Conservation (phyloP, 768 basidiomycete species). For the Suillus weaverae region DNA sequence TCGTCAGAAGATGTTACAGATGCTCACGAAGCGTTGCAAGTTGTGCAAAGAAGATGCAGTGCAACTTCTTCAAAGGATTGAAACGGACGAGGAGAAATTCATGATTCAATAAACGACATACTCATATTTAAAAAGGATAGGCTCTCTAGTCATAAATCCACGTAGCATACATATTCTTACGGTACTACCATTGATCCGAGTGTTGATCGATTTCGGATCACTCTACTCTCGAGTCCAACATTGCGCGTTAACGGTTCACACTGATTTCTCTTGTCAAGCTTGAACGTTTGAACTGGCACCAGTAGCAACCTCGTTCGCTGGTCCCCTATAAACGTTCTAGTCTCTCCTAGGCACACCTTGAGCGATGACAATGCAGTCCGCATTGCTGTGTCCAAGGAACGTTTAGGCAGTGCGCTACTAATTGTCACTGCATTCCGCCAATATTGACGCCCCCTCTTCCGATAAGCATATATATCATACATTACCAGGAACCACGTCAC, state of each 20-base stretch:
- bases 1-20: constrained; percentile 6
- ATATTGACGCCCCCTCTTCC: background rate
- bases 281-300: background rate
- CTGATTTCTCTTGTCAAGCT: background rate
- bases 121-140: background rate
- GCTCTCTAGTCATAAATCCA: background rate
- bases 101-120: background rate
- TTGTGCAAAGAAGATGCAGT: constrained; percentile 20
- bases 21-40: constrained; percentile 29
- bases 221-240: background rate
- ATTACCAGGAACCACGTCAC: background rate
- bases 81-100: background rate
- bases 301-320: no score
- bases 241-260: no score
- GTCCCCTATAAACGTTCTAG: no score
- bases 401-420: background rate
- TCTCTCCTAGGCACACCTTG: no score
- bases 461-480: background rate
- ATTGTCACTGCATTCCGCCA: background rate
- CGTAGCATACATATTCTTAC: background rate
- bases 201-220: no score
- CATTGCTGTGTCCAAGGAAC: no score
- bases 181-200: background rate
- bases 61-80: constrained; percentile 22
- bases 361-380: no score